Evolutionary conservation across 345 rosid species (phyloP).

Genomic region (Hypericum perforatum): DNA sequence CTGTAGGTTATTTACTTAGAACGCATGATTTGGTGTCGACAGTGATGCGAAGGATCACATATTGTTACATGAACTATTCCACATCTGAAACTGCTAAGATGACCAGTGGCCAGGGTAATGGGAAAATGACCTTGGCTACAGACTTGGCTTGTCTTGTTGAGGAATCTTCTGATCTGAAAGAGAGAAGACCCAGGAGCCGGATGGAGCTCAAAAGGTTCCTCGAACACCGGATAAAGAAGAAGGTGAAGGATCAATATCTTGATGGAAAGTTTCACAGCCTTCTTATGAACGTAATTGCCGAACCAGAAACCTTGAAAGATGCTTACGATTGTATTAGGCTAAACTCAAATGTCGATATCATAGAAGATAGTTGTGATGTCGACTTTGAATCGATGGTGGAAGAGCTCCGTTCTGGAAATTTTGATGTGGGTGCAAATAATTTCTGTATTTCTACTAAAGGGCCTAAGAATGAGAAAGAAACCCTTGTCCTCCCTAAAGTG

Average conservation of each 20-base stretch:
- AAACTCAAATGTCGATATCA: conserved; percentile 45
- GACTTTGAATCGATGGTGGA: conserved; percentile 44
- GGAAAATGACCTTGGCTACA: conserved; percentile 43
- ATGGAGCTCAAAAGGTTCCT: conserved; percentile 59
- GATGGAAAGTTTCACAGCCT: conserved; percentile 55
- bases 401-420: conserved; percentile 49
- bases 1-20: too few relatives aligned
- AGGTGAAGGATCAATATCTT: conserved; percentile 58
- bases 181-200: conserved; percentile 38
- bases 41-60: too few relatives aligned
- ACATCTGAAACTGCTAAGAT: conserved; percentile 17
- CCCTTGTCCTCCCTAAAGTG: conserved; percentile 61
- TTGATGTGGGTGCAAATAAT: conserved; percentile 45
- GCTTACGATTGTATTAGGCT: conserved; percentile 59
- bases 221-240: conserved; percentile 66
- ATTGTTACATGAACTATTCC: conserved; percentile 21
- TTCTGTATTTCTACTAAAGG: conserved; percentile 50
- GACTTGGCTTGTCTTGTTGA: conserved; percentile 53
- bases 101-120: conserved; percentile 15
- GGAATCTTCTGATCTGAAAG: conserved; percentile 39
- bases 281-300: conserved; percentile 49
- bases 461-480: conserved; percentile 44
- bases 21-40: too few relatives aligned
- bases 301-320: conserved; percentile 57
- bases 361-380: conserved; percentile 15